Evolutionary conservation across 768 basidiomycete genomes (phyloP).

Genomic region (Termitomyces sp.): DNA sequence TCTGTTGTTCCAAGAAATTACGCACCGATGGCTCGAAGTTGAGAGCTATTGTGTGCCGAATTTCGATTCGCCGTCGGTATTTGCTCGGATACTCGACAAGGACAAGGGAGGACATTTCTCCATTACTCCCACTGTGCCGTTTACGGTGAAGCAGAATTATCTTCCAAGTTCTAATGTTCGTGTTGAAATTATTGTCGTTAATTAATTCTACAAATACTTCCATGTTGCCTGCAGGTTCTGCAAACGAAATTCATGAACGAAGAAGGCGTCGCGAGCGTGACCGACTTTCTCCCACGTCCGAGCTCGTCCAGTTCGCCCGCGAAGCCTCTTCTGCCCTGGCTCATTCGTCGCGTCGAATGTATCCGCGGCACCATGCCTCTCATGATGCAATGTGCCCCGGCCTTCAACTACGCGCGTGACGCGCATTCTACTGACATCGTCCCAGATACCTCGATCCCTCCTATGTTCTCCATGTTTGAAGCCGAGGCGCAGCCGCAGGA

Average conservation of each 20-base stretch:
- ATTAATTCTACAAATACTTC: not conserved
- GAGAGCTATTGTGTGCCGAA: constrained; percentile 91
- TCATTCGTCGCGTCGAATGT: constrained; percentile 81
- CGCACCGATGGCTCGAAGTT: constrained; percentile 36
- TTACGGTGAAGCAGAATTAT: constrained; percentile 78
- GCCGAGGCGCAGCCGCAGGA: not conserved
- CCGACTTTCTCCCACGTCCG: constrained; percentile 80
- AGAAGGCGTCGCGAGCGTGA: constrained; percentile 79
- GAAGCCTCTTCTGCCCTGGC: constrained; percentile 76
- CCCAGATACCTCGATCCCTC: constrained; percentile 33
- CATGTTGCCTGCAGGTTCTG: constrained; percentile 45
- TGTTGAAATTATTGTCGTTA: not conserved
- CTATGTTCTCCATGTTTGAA: not conserved
- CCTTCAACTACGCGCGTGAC: constrained; percentile 90
- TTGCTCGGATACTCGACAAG: constrained; percentile 86
- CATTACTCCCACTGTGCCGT: constrained; percentile 66
- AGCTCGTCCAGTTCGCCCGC: constrained; percentile 28
- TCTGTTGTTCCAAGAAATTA: not conserved
- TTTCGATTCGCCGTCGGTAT: constrained; percentile 92
- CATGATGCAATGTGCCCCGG: constrained; percentile 87
- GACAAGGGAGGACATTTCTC: constrained; percentile 93
- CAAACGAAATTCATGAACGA: constrained; percentile 93
- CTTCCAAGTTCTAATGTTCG: constrained; percentile 74
- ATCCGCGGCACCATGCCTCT: constrained; percentile 81
- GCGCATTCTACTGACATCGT: constrained; percentile 61